These are phyloP conservation scores for Aspergillus thermomutatus DNA, from an alignment of 2,329 filamentous ascomycete species.

Conservation along the genomic window DNA sequence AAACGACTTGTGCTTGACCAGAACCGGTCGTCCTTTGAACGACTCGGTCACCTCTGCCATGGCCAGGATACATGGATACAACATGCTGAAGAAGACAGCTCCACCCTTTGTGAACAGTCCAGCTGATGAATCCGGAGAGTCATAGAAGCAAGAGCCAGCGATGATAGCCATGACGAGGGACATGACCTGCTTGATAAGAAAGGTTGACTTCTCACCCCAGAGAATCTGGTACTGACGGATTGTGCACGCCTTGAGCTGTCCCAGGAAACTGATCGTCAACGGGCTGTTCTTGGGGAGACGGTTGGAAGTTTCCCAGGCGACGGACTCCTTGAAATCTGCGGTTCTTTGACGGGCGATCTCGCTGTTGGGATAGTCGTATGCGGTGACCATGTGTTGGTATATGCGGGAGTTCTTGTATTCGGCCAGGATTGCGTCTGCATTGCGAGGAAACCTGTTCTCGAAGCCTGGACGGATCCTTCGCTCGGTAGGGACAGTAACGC, in stretches of 20 bases:
- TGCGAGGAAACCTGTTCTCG: conserved; percentile 42
- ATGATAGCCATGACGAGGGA: conserved; percentile 60
- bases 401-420: conserved; percentile 53
- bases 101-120: conserved; percentile 63
- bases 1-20: conserved; percentile 57
- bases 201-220: conserved; percentile 61
- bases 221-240: conserved; percentile 62
- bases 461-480: conserved; percentile 41
- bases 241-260: conserved; percentile 56
- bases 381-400: conserved; percentile 49
- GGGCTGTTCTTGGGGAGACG: conserved; percentile 52
- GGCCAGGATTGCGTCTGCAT: conserved; percentile 40
- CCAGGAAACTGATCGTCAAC: conserved; percentile 51
- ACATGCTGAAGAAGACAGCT: conserved; percentile 59
- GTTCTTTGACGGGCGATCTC: conserved; percentile 49
- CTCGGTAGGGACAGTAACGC: conserved; percentile 57
- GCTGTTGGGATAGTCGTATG: conserved; percentile 56
- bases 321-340: conserved; percentile 51
- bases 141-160: conserved; percentile 64
- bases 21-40: conserved; percentile 56
- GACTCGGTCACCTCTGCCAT: conserved; percentile 64
- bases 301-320: conserved; percentile 54
- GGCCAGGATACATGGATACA: conserved; percentile 59
- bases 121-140: conserved; percentile 53
- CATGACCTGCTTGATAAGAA: conserved; percentile 59